Evolutionary conservation across 352 stramenopile species (phyloP), one percentile per base, ranked within the genome.

Genomic region (Globisporangium nodosum): DNA sequence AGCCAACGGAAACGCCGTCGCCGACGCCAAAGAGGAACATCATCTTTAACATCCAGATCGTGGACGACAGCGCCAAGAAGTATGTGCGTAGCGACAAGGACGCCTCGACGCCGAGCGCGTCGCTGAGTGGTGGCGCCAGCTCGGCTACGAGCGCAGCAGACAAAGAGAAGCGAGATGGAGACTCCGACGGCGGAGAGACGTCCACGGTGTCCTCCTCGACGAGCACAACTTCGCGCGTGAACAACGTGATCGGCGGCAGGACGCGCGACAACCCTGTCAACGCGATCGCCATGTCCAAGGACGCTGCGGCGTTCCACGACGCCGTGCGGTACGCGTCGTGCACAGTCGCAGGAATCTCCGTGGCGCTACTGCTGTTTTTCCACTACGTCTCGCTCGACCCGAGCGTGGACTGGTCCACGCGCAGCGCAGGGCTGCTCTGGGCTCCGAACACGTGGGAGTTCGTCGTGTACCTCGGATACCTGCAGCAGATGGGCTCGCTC

Each of bases 371-470:
- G 30, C 58, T 78, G 8, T 76, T 81, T 35, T 87, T 89, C 58
- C 80, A 88, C 57, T 84, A 82, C 49, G 68, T 81, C 16, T 71
- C 78, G 8, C 61, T 86, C 42, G 78, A 91, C 47, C 52, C 66
- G 9, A 63, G 68, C 16, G 56, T 76, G 12, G 55, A 71, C 39
- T 85, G 65, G 69, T 65, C 68, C 16, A 82, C 64, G 27, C 7
- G 24, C 7, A 39, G 27, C 13, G 48, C 48, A 3, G 40, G 71
- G 13, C 20, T 54, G 16, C 49, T 70, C 16, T 89, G 76, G 79
- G 76, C 73, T 24, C 82, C 82, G 1, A 92, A 92, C 55, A 79
- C 78, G 21, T 92, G 82, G 82, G 82, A 92, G 57, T 83, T 87
- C 51, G 63, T 85, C 33, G 67, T 84, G 16, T 89, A 87, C 63